phyloP scores from a whole-genome alignment of 2,329 filamentous ascomycete species.

The Talaromyces sp. region DNA sequence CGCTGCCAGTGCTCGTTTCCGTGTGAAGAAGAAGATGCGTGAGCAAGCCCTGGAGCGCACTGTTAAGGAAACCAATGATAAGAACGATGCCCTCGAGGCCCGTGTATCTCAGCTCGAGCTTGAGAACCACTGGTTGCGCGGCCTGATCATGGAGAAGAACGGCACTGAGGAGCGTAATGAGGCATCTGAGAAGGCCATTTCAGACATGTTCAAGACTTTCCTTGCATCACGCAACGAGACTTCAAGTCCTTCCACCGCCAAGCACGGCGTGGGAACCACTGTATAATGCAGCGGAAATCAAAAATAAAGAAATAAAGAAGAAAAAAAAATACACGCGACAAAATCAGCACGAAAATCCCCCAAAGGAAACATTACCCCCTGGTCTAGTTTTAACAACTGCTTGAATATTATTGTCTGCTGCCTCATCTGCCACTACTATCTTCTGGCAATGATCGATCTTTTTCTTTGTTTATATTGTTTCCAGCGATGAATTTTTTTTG shows the following conservation, averaged over 20 bases:
- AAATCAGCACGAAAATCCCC: conserved; percentile 6
- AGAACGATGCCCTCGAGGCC: conserved; percentile 73
- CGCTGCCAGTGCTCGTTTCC: conserved; percentile 86
- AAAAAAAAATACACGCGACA: conserved; percentile 14
- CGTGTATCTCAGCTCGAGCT: conserved; percentile 75
- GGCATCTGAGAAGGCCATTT: conserved; percentile 50
- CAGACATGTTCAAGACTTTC: conserved; percentile 46
- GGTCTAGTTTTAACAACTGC: conserved; percentile 18
- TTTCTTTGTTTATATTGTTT: conserved; percentile 26
- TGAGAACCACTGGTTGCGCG: conserved; percentile 81
- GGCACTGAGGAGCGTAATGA: conserved; percentile 35
- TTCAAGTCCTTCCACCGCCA: conserved; percentile 35
- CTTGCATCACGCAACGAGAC: conserved; percentile 38
- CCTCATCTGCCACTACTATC: conserved; percentile 8
- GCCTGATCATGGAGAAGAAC: conserved; percentile 80
- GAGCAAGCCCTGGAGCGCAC: conserved; percentile 81
- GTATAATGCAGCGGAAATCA: conserved; percentile 18
- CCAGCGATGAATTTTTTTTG: conserved; percentile 17
- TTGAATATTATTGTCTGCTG: conserved; percentile 12
- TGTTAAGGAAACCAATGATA: conserved; percentile 80
- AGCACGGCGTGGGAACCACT: conserved; percentile 37
- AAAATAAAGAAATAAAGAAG: conserved; percentile 12
- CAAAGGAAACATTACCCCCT: conserved; percentile 5
- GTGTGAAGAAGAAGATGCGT: conserved; percentile 94
- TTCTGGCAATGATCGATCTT: conserved; percentile 3